Evolutionary conservation across 1,139 yeast species (phyloP), one percentile per base, ranked within the genome.

Genomic region (Taphrina populina): DNA sequence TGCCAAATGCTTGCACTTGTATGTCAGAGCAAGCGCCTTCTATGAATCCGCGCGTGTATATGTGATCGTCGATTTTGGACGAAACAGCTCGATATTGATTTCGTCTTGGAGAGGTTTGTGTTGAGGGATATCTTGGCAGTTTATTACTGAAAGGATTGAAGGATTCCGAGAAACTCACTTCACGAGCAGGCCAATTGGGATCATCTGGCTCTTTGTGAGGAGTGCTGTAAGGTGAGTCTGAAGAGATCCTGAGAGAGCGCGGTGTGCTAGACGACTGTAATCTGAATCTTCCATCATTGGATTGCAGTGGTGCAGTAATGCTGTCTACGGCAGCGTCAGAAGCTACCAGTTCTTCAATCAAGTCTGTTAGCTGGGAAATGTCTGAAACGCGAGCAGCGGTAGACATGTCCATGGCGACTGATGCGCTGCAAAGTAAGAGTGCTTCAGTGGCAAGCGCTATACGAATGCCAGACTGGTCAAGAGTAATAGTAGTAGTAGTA

Each of bases 21-120:
- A 77, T 76, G 63, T 78, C 82, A 1, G 77, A 74, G 58, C 76
- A 75, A 2, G 70, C 69, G 0, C 81, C 81, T 19, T 59, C 47
- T 15, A 59, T 52, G 24, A 62, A 62, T 11, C 62, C 64, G 5
- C 57, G 24, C 2, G 49, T 47, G 54, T 60, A 59, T 13, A 61
- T 55, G 47, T 57, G 59, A 19, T 53, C 54, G 40, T 49, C 54
- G 10, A 49, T 49, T 33, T 34, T 40, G 20, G 36, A 30, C 13
- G 54, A 49, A 6, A 29, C 27, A 13, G 30, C 46, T 8, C 54
- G 44, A 32, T 46, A 30, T 10, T 20, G 39, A 13, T 29, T 17
- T 17, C 46, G 32, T 10, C 46, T 23, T 10, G 54, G 54, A 8
- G 54, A 49, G 8, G 37, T n/a, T 23, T 49, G 32, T 11, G 32